Percentiles rank a stretch among this genome's conserved stretches.
Conservation (phyloP, 371 early-diverging fungal genomes). For the Mortierella sp. region DNA sequence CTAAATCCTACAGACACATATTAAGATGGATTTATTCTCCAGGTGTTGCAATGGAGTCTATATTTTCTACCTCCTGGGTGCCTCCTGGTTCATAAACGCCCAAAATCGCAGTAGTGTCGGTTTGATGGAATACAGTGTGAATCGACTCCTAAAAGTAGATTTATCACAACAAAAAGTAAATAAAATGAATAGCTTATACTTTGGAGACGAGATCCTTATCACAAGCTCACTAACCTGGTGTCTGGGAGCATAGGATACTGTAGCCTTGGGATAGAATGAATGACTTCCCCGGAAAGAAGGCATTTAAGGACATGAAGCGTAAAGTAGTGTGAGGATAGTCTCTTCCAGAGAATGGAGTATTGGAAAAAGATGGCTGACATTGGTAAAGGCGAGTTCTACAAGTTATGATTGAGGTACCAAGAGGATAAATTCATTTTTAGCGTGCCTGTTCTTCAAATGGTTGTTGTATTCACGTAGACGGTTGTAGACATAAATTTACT, state of each 20-base stretch:
- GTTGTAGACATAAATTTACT: not conserved
- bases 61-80: not conserved
- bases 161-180: not conserved
- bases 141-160: slow-evolving; percentile 25
- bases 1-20: no score
- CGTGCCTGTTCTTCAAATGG: not conserved
- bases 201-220: no score
- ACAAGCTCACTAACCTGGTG: slow-evolving; percentile 54
- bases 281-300: slow-evolving; percentile 71
- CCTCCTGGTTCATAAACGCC: slow-evolving; percentile 27
- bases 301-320: slow-evolving; percentile 68
- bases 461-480: not conserved
- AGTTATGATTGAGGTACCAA: not conserved
- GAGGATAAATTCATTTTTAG: not conserved
- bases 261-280: slow-evolving; percentile 69
- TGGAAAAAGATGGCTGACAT: slow-evolving; percentile 73
- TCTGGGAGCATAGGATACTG: slow-evolving; percentile 76
- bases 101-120: slow-evolving; percentile 38
- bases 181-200: not conserved
- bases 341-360: slow-evolving; percentile 71
- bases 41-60: no score
- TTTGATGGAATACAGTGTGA: slow-evolving; percentile 40
- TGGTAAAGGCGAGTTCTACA: slow-evolving; percentile 69
- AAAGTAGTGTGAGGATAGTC: slow-evolving; percentile 71
- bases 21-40: no score